These are phyloP conservation scores for Beauveria caledonica DNA, from an alignment of 2,329 filamentous ascomycete genomes.

Conservation along the genomic window DNA sequence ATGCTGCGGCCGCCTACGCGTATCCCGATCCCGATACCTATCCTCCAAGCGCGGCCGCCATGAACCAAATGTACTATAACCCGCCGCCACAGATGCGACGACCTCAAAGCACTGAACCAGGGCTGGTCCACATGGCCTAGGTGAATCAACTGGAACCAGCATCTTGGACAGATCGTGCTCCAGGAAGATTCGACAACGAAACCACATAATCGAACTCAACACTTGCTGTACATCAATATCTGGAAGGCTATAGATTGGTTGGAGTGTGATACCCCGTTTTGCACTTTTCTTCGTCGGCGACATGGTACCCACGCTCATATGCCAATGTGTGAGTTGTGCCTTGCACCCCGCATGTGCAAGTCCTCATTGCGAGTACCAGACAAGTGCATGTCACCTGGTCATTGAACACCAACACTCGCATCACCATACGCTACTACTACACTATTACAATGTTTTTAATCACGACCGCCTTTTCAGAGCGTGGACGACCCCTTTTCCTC, in stretches of 20 bases:
- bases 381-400: neutral
- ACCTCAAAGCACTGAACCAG: conserved; percentile 66
- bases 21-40: conserved; percentile 79
- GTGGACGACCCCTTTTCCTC: neutral
- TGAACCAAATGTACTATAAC: conserved; percentile 66
- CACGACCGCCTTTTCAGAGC: neutral
- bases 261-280: conserved; percentile 11
- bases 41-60: conserved; percentile 45
- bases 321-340: neutral
- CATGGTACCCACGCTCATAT: neutral
- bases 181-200: neutral
- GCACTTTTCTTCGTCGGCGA: neutral
- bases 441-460: neutral
- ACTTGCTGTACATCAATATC: conserved; percentile 6
- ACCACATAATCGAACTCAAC: neutral
- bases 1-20: conserved; percentile 54
- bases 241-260: conserved; percentile 9
- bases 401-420: neutral
- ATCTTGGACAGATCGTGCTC: neutral
- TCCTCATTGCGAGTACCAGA: neutral
- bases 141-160: conserved; percentile 14
- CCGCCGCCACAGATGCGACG: conserved; percentile 57
- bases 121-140: conserved; percentile 34
- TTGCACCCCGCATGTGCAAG: no score
- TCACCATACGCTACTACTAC: neutral